Evolutionary conservation across 164 flowering plant species (phyloP), one percentile per base, ranked within the genome.

Genomic region (Tinospora cordifolia): DNA sequence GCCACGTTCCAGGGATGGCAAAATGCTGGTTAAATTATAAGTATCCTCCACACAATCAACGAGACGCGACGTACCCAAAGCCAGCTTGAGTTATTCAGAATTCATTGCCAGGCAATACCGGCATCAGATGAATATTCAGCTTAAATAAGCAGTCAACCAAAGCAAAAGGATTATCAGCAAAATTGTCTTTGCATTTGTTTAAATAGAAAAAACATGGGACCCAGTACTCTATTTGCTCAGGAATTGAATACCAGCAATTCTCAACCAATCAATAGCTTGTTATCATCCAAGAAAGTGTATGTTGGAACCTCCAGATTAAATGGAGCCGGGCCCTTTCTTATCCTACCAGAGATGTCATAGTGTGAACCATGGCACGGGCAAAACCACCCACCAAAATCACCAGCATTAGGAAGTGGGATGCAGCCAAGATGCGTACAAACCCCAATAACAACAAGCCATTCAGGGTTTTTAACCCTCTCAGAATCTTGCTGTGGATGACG

Each of bases 291-390:
- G 73, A 78, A 80, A 62, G 70, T 73, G 74, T 80, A 75, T 27
- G 77, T 74, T 4, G 83, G 83, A 15, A 81, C 83, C 65, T 81
- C 83, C 59, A 81, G 76, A 65, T 81, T 78, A 71, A 70, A 78
- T 12, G 83, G 83, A n/a, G 81, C 83, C 3, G 83, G 81, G 17
- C 83, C 83, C 72, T 78, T 81, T 14, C 81, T 77, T 38, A 80
- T 77, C 70, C 83, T 75, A n/a, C 83, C 83, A 57, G 83, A 81
- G 26, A 81, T 78, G 58, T 81, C 83, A 41, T 81, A 81, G 62
- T 81, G 83, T 5, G 83, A 81, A 12, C 83, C 83, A 74, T 81
- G 83, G 70, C 83, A 81, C 17, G 83, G 83, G 71, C 83, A 81
- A 66, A 81, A 81, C 83, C 83, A 81, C 6, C 83, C 83, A 15